Base-by-base conservation (phyloP, 805 yeast genomes). In the Starmerella stigmatis region DNA sequence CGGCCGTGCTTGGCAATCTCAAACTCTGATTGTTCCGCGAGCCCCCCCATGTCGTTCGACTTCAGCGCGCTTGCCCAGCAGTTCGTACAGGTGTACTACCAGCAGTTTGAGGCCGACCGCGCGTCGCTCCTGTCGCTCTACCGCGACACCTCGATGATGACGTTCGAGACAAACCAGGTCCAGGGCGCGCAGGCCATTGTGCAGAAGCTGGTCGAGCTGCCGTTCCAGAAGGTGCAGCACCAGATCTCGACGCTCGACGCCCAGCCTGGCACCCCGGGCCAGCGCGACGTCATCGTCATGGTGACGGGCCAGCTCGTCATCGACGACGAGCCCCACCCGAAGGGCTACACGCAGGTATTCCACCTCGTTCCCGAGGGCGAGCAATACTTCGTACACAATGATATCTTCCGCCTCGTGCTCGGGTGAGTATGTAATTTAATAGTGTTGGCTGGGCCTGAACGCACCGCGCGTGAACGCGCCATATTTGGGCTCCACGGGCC, bases 131-230 rank as follows among this genome's bases (percentile, higher is more conserved):
- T 94, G 57, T 81, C 84, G 71, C 76, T 89, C 60, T 89, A 89
- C 79, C 83, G 99, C 64, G 95, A 86, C 51, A 88, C 84, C 64
- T 86, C 96, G 23, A 92, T 92, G 99, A 73, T 92, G 68, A 92
- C 98, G 39, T 92, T 92, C 60, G 98, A 92, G 70, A 79, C 88
- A 45, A 72, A 86, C 48, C 96, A 89, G 72, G 73, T 83, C 55
- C 98, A 89, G 71, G 98, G 99, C 56, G 84, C 94, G 47, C 79
- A 81, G 70, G 81, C 72, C 59, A 92, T 92, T 60, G 86, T 92
- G 52, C 97, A 92, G 70, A 89, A 92, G 65, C 76, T 92, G 55
- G 79, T 77, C 21, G 75, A 86, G 30, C 74, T 92, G 59, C 96
- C 96, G 43, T 92, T 92, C 74, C 81, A 75, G 64, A 86, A 86